Evolutionary conservation across 208 protist genomes (phyloP).

Genomic region (Crithidia fasciculata): DNA sequence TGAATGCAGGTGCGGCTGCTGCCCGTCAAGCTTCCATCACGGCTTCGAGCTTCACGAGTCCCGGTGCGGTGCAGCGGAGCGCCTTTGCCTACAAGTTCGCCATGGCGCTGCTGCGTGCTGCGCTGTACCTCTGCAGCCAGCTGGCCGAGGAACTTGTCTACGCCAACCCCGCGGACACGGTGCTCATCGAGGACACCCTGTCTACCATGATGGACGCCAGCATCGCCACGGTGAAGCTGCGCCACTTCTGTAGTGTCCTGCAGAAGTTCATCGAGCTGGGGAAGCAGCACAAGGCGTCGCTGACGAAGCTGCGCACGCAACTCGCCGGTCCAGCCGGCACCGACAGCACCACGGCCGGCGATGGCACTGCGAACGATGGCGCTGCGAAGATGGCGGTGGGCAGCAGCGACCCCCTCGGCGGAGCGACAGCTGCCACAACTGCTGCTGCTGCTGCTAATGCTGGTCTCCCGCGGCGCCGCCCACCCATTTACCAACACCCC

Average conservation of each 20-base stretch:
- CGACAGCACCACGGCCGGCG: conserved; percentile 8
- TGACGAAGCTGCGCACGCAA: conserved; percentile 52
- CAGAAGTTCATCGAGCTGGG: conserved; percentile 23
- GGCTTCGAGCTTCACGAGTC: neutral
- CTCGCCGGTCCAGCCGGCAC: conserved; percentile 28
- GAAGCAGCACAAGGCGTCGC: conserved; percentile 34
- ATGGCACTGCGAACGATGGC: too few species aligned
- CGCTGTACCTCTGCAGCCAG: conserved; percentile 72
- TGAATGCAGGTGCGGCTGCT: neutral
- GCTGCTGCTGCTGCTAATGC: neutral
- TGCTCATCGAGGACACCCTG: conserved; percentile 85
- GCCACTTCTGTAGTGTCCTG: conserved; percentile 70
- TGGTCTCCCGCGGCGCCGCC: neutral
- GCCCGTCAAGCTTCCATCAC: conserved; percentile 1
- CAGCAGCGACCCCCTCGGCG: conserved; percentile 9
- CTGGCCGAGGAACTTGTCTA: conserved; percentile 65
- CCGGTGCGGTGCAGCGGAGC: conserved; percentile 28
- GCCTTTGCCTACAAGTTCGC: conserved; percentile 64
- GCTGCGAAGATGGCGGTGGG: neutral
- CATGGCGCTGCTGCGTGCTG: conserved; percentile 72
- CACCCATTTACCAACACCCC: conserved; percentile 49
- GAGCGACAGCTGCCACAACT: neutral
- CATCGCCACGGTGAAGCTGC: conserved; percentile 81
- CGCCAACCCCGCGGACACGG: conserved; percentile 75
- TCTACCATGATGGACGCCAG: conserved; percentile 90